Evolutionary conservation across 2,329 filamentous ascomycete species (phyloP), one percentile per base, ranked within the genome.

Genomic region (Purpureocillium lavendulum): DNA sequence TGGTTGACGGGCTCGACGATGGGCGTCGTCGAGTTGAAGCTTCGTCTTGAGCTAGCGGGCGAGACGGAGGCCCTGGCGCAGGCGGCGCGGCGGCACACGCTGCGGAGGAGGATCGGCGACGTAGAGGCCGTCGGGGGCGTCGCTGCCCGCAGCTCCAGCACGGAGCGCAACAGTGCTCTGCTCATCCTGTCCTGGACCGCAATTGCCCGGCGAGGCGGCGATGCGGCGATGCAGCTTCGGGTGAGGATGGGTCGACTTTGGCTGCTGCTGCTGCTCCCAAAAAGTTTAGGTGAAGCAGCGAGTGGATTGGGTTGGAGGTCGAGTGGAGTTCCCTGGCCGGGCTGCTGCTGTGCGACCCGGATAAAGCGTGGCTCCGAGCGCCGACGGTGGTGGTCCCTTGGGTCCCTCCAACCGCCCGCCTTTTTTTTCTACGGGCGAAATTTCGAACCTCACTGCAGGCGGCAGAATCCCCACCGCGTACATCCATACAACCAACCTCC

Each of bases 121-220:
- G 53, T 44, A 40, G 55, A 49, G 28, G 52, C 44, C 32, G 50
- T 45, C 40, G 45, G 21, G 6, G 21, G 5, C 21, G 21, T 26
- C 21, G 69, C 60, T 40, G 66, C 61, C 50, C 73, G 69, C 38
- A 80, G 69, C 67, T 81, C 78, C 61, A 79, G 59, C 35, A 78
- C 63, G 61, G 77, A 80, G 66, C 76, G 74, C 50, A 82, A 68
- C 45, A 84, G 63, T 47, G 75, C 69, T 57, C 77, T 70, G 57
- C 71, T 76, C 73, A 77, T 77, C 35, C 21, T 26, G 39, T 77
- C 35, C 21, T 26, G 39, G 46, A 54, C 47, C 41, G 49, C 50
- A 51, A 45, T 39, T 5, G 10, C 6, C 21, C 21, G 6, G 21
- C 10, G 21, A 26, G 21, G 21, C 5, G 21, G 5, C 21, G 6